Conservation (phyloP, 1,284 basidiomycete genomes). For the Lentinula novae-zelandiae region DNA sequence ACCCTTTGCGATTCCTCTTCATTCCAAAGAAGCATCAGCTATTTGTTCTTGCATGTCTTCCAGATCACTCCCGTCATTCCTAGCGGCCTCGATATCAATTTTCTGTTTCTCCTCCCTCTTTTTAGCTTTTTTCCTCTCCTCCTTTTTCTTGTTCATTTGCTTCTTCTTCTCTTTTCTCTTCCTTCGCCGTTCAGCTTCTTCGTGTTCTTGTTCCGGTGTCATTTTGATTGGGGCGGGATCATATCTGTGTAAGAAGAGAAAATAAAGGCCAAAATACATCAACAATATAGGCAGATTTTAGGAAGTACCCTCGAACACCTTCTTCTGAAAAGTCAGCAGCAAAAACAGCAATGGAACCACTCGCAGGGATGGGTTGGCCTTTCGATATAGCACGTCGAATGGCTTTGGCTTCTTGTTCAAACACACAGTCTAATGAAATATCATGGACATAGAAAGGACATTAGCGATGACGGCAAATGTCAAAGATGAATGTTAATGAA, state of each 20-base stretch:
- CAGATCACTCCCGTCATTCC: not conserved
- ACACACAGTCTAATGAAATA: not conserved
- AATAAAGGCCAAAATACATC: not conserved
- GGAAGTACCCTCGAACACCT: not conserved
- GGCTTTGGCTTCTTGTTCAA: not conserved
- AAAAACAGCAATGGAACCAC: not conserved
- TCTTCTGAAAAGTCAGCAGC: not conserved
- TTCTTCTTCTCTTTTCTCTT: slow-evolving; percentile 9
- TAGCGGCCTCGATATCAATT: not conserved
- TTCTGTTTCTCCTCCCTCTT: not conserved
- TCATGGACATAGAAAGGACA: not conserved
- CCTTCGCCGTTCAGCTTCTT: not conserved
- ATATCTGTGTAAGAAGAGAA: not conserved
- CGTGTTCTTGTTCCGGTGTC: slow-evolving; percentile 1
- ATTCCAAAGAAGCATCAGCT: not conserved
- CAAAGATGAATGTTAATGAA: too few species aligned
- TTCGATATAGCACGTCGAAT: not conserved
- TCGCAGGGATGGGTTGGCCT: not conserved
- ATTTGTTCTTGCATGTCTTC: not conserved
- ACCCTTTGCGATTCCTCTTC: too few species aligned
- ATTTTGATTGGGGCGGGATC: not conserved
- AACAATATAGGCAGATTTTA: not conserved
- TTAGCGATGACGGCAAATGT: too few species aligned
- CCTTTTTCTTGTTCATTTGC: not conserved
- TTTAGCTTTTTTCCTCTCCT: not conserved